phyloP scores from a whole-genome alignment of 192 early-diverging fungal genomes.

The Phycomyces nitens region DNA sequence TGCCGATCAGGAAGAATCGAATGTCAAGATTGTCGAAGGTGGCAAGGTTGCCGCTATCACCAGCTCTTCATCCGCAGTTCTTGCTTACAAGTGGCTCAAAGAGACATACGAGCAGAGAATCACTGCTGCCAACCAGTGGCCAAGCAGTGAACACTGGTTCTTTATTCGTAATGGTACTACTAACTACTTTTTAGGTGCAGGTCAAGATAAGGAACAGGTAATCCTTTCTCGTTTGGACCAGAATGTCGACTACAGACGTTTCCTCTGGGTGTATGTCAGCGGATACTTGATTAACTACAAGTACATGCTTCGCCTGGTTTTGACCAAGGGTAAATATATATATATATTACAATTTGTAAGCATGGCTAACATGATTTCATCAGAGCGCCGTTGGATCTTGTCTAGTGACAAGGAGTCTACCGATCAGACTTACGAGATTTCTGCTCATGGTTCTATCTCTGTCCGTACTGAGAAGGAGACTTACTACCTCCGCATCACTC shows the following conservation, averaged over 20 bases:
- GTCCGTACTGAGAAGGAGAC: neutral
- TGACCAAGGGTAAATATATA: neutral
- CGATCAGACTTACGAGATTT: conserved; percentile 15
- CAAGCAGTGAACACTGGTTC: conserved; percentile 23
- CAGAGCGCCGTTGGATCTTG: conserved; percentile 11
- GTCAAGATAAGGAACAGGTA: conserved; percentile 8
- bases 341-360: neutral
- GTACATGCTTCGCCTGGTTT: conserved; percentile 22
- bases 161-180: conserved; percentile 19
- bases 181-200: conserved; percentile 21
- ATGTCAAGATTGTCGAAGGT: conserved; percentile 10
- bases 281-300: conserved; percentile 34
- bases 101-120: conserved; percentile 17
- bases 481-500: conserved; percentile 11
- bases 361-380: too few species aligned
- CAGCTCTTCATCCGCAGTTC: conserved; percentile 15
- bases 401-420: neutral
- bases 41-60: conserved; percentile 19
- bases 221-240: conserved; percentile 7
- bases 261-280: conserved; percentile 23
- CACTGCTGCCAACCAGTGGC: conserved; percentile 19
- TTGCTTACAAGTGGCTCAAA: conserved; percentile 28
- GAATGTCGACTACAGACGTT: conserved; percentile 17
- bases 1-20: neutral
- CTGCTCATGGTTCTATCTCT: conserved; percentile 11